Conservation (phyloP, 768 basidiomycete genomes). For the Pleurotus tuoliensis region DNA sequence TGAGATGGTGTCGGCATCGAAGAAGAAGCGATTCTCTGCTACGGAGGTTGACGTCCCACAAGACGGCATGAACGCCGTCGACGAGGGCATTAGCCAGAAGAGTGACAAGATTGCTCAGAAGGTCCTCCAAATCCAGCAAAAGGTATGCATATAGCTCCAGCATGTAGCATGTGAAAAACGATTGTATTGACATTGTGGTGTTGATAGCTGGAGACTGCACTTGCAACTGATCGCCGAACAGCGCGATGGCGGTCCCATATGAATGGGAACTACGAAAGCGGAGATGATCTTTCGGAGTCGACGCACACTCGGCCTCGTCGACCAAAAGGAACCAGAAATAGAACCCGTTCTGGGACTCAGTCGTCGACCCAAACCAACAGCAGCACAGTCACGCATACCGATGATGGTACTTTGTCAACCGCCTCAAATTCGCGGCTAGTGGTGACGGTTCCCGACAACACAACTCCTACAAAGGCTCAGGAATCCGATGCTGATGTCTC, state of each 20-base stretch:
- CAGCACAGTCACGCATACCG: conserved; percentile 19
- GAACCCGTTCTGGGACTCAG: conserved; percentile 58
- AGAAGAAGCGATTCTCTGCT: conserved; percentile 80
- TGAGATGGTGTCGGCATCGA: conserved; percentile 33
- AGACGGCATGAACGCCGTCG: conserved; percentile 83
- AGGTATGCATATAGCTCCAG: conserved; percentile 46
- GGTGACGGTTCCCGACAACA: conserved; percentile 30
- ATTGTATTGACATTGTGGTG: conserved; percentile 8
- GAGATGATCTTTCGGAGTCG: conserved; percentile 51
- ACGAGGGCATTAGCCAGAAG: conserved; percentile 78
- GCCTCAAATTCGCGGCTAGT: conserved; percentile 20
- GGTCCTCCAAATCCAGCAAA: conserved; percentile 85
- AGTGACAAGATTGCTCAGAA: conserved; percentile 88
- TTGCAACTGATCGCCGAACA: conserved; percentile 54
- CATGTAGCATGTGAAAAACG: background rate
- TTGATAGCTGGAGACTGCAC: conserved; percentile 68
- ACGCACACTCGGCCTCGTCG: conserved; percentile 39
- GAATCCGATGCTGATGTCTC: background rate
- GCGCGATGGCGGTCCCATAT: conserved; percentile 34
- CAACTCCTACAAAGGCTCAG: conserved; percentile 32
- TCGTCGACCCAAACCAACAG: conserved; percentile 50
- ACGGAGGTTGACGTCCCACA: conserved; percentile 59
- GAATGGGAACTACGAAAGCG: conserved; percentile 39
- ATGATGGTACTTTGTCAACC: conserved; percentile 25
- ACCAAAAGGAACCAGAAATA: conserved; percentile 33